A percentile compares a stretch with the other conserved stretches of the same genome.
Evolutionary conservation across 352 stramenopile genomes (phyloP).

Genomic region (Phytophthora capsici): DNA sequence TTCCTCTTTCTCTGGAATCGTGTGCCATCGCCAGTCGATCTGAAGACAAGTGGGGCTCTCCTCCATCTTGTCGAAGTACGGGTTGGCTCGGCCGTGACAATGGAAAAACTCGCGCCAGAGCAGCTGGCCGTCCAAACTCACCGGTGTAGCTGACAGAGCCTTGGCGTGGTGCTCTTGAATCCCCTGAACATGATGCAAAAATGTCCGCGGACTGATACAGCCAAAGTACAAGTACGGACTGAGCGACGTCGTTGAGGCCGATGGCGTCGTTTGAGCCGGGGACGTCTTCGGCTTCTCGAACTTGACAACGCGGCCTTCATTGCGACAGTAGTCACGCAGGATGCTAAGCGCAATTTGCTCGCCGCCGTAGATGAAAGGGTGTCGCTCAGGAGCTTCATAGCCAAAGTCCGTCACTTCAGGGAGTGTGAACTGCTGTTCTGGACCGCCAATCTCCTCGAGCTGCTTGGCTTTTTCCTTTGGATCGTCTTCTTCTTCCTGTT

Average conservation of each 20-base stretch:
- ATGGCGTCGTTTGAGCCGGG: slow-evolving; percentile 86
- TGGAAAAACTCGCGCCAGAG: slow-evolving; percentile 97
- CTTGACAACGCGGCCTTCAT: slow-evolving; percentile 86
- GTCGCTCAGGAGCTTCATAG: slow-evolving; percentile 50
- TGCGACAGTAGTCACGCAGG: slow-evolving; percentile 72
- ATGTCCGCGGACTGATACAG: slow-evolving; percentile 91
- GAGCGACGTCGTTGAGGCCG: slow-evolving; percentile 95
- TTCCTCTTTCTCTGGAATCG: slow-evolving; percentile 71
- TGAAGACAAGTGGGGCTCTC: slow-evolving; percentile 92
- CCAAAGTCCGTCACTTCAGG: slow-evolving; percentile 74
- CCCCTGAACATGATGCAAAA: slow-evolving; percentile 90
- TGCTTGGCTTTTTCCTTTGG: slow-evolving; percentile 29
- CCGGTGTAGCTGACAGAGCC: slow-evolving; percentile 83
- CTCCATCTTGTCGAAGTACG: slow-evolving; percentile 95
- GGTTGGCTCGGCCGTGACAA: slow-evolving; percentile 73
- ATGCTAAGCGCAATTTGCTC: slow-evolving; percentile 74
- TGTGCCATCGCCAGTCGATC: slow-evolving; percentile 88
- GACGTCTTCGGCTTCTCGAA: slow-evolving; percentile 99
- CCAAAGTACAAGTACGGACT: slow-evolving; percentile 95
- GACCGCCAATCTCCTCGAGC: slow-evolving; percentile 55
- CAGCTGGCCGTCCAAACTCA: slow-evolving; percentile 94
- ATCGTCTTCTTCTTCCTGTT: slow-evolving; percentile 29
- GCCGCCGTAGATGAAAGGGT: slow-evolving; percentile 81
- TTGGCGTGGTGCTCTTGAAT: slow-evolving; percentile 80
- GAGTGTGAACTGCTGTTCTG: slow-evolving; percentile 69